These are phyloP conservation scores for Fraxinus dipetala DNA, from an alignment of 305 asterid genomes.

Conservation along the genomic window DNA sequence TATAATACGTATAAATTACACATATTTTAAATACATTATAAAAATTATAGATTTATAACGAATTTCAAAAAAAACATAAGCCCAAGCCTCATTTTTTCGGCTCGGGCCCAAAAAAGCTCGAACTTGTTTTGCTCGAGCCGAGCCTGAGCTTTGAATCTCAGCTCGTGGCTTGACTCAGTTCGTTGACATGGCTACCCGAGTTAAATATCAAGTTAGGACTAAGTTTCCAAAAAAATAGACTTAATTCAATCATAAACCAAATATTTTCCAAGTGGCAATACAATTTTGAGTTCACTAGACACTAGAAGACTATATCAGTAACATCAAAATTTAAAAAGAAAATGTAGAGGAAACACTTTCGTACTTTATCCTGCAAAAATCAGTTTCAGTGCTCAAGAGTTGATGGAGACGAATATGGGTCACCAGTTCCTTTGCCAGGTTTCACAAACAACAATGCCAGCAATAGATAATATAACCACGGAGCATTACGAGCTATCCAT, in stretches of 20 bases:
- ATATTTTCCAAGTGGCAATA: neutral
- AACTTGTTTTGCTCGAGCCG: no score
- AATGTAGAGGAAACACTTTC: neutral
- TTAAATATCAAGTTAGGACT: neutral
- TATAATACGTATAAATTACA: no score
- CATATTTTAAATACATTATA: no score
- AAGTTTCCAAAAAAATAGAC: neutral
- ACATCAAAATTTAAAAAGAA: neutral
- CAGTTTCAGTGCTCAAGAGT: neutral
- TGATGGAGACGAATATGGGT: conserved; percentile 4
- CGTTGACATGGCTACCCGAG: no score
- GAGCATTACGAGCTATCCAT: neutral
- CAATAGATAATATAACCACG: neutral
- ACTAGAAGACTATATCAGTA: neutral
- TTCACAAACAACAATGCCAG: conserved; percentile 2
- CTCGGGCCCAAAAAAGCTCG: no score
- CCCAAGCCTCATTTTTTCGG: no score
- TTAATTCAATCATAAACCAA: neutral
- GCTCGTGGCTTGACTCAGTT: no score
- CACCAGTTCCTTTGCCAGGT: neutral
- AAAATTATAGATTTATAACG: no score
- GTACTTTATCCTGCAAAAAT: neutral
- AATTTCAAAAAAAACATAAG: no score
- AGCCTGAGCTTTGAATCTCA: no score
- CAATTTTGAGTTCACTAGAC: neutral